Base-by-base conservation (phyloP, 2,329 filamentous ascomycete species). In the Cladosporium cucumerinum region DNA sequence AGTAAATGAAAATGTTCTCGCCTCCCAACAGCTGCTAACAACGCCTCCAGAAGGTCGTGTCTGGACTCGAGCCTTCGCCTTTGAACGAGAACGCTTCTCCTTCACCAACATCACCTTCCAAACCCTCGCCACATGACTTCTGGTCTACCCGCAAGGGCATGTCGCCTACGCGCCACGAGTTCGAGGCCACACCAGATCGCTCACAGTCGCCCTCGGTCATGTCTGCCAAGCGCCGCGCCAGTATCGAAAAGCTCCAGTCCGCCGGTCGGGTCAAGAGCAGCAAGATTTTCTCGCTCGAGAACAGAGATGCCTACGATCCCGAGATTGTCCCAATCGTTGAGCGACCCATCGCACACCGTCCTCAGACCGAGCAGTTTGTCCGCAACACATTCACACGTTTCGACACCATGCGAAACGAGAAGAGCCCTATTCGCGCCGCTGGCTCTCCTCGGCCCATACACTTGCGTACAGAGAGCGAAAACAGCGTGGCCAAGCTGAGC, bases 251-350 rank as follows among this genome's bases (percentile, higher is more conserved):
- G 74, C 85, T 99, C 66, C 96, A 97, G 81, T 92, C 89, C 76
- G 93, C 93, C 34, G 97, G 94, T 63, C 90, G 95, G 66, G 95
- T 99, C 73, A 97, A 94, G 84, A 98, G 97, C 82, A 97, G 94
- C 85, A 96, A 89, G 80, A 97, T 98, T 84, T 92, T 97, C 76
- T 93, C 92, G 49, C 89, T 93, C 63, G 93, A 97, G 79, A 90
- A 93, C 75, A 93, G 93, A 80, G 87, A 93, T 77, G 91, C 96
- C 81, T 97, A 97, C 82, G 92, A 97, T 77, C 92, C 93, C 30
- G 85, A 89, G 64, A 86, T 87, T 69, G 80, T 93, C 63, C 89
- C 90, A 54, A 84, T 91, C 66, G 85, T 96, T 67, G 92, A 98
- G 79, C 87, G 93, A 68, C 92, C 93, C 43, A 87, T 91, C 74